Percentiles rank a stretch among this genome's conserved stretches.
Conservation (phyloP, 1,284 basidiomycete genomes). For the Pterula multifida region DNA sequence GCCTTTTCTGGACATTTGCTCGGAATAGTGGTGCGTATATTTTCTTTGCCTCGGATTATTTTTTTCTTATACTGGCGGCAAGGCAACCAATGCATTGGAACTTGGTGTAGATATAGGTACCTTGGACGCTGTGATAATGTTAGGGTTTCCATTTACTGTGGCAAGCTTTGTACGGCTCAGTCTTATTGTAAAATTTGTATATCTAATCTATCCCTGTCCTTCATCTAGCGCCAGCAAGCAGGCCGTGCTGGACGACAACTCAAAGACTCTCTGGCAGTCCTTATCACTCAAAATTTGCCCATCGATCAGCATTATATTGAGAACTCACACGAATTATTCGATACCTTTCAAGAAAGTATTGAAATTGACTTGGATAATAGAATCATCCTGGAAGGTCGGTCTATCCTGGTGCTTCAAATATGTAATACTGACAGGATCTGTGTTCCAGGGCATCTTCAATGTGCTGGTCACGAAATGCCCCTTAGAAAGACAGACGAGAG, state of each 20-base stretch:
- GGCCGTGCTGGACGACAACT: slow-evolving; percentile 79
- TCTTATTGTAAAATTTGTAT: slow-evolving; percentile 2
- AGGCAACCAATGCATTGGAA: slow-evolving; percentile 81
- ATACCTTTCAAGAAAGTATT: slow-evolving; percentile 50
- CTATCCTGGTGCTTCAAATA: neutral
- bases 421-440: neutral
- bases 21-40: slow-evolving; percentile 46
- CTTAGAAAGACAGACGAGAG: slow-evolving; percentile 50
- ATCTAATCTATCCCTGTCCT: too few species aligned
- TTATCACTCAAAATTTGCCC: slow-evolving; percentile 63
- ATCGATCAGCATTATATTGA: slow-evolving; percentile 73
- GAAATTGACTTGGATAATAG: slow-evolving; percentile 67
- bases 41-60: neutral
- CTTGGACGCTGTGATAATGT: slow-evolving; percentile 82
- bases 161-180: slow-evolving; percentile 71
- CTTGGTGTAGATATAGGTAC: slow-evolving; percentile 86
- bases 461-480: slow-evolving; percentile 83
- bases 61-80: neutral
- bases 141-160: slow-evolving; percentile 74
- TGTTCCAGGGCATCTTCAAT: slow-evolving; percentile 64
- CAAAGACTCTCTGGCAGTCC: slow-evolving; percentile 72
- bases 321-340: slow-evolving; percentile 63
- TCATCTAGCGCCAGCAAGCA: slow-evolving; percentile 70
- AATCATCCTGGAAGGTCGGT: slow-evolving; percentile 54
- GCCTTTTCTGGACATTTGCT: slow-evolving; percentile 78